Evolutionary conservation across 192 early-diverging fungal genomes (phyloP), one percentile per base, ranked within the genome.

Genomic region (Phycomyces nitens): DNA sequence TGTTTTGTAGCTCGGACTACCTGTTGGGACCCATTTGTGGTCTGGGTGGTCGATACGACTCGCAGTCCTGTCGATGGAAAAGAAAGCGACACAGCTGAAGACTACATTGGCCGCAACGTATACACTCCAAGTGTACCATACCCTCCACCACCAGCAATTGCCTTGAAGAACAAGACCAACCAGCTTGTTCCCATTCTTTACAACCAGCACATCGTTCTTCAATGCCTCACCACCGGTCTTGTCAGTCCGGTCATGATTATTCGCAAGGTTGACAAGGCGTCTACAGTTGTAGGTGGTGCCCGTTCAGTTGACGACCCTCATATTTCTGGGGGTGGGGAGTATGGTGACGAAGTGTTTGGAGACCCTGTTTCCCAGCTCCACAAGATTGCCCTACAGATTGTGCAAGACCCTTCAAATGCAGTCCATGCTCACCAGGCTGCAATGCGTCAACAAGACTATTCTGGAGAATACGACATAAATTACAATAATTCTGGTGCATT

Each of bases 301-400:
- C 72, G 72, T 8, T 21, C 63, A 3, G 18, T 40, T 7, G 58
- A 68, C 10, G 66, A 54, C 14, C 63, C 58, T 8, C 44, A 55
- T 3, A 39, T 53, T 26, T 57, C 43, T 16, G 57, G 61, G 5
- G 71, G 65, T 26, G 73, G 78, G 11, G 78, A 80, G 49, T 77
- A 71, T 59, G 77, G 72, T 10, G 78, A 82, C 23, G 78, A 80
- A 52, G 65, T 85, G 2, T 57, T 88, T 5, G 91, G 91, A 38
- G 94, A 96, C 66, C 91, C 92, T 1, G 86, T 96, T 1, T 91
- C 89, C 16, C 92, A 93, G 70, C 71, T 96, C 54, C 92, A 96
- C 78, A 96, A 96, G 80, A 84, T 96, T 15, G 92, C 92, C 0
- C 86, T 96, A 69, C 89, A 94, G 71, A 82, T 93, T 55, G 81